These are phyloP conservation scores for Podosphaera fusca DNA, from an alignment of 2,329 filamentous ascomycete genomes.

Conservation along the genomic window DNA sequence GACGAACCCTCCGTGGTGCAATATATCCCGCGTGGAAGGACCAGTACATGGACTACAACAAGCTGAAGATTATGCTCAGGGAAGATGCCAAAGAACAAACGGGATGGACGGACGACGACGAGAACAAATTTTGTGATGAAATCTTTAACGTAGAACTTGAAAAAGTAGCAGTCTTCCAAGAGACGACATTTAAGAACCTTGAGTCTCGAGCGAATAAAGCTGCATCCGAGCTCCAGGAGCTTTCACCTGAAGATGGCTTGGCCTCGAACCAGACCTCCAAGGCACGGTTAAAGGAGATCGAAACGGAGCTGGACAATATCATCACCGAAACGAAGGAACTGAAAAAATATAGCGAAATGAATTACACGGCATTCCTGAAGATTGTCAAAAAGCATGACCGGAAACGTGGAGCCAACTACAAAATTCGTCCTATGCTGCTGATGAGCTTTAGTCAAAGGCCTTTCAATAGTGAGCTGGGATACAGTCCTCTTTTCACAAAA, in stretches of 20 bases:
- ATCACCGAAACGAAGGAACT: conserved; percentile 80
- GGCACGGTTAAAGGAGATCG: conserved; percentile 42
- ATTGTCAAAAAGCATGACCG: conserved; percentile 98
- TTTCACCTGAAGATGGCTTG: conserved; percentile 39
- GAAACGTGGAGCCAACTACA: conserved; percentile 67
- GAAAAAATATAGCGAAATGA: conserved; percentile 85
- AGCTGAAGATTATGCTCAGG: conserved; percentile 71
- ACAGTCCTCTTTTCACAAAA: conserved; percentile 71
- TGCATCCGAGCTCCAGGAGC: conserved; percentile 54
- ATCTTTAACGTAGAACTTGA: conserved; percentile 85
- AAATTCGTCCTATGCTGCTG: conserved; percentile 75
- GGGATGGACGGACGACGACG: conserved; percentile 81
- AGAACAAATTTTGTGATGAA: conserved; percentile 84
- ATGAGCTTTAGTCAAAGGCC: conserved; percentile 69
- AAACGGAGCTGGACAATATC: conserved; percentile 64
- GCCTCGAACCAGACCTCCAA: conserved; percentile 24
- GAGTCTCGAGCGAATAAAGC: conserved; percentile 29
- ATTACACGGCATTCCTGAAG: conserved; percentile 95
- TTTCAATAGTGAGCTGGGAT: conserved; percentile 80
- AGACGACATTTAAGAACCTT: conserved; percentile 41
- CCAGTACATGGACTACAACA: conserved; percentile 86
- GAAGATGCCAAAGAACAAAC: conserved; percentile 42
- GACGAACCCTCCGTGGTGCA: conserved; percentile 60
- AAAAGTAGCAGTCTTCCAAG: conserved; percentile 80
- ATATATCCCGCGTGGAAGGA: conserved; percentile 75